Percentiles rank a stretch among this genome's conserved stretches.
These are phyloP conservation scores for Panicum miliaceum DNA, from an alignment of 176 grass and related monocot species.

Conservation along the genomic window DNA sequence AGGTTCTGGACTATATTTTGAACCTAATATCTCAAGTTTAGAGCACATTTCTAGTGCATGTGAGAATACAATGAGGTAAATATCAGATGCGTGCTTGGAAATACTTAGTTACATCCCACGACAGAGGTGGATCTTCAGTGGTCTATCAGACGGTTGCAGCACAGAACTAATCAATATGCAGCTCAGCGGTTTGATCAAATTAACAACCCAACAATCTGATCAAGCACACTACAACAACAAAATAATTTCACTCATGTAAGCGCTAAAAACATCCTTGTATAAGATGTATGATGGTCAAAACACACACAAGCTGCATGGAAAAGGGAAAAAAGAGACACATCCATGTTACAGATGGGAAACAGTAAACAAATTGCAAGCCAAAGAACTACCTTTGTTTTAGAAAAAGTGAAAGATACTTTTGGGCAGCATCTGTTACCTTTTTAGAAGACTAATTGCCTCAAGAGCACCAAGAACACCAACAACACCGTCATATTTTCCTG, in stretches of 20 bases:
- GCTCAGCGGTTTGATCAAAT: background rate
- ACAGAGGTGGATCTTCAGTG: background rate
- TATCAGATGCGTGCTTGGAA: background rate
- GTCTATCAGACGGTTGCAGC: background rate
- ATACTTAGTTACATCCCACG: background rate
- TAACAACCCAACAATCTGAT: background rate
- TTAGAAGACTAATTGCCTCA: conserved; percentile 79
- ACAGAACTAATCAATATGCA: background rate
- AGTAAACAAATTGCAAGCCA: background rate
- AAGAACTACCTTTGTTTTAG: background rate
- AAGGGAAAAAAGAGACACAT: background rate
- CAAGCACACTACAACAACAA: background rate
- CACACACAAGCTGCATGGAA: background rate
- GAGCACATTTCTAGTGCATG: background rate
- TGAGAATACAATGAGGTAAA: background rate
- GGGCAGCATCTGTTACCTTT: conserved; percentile 52
- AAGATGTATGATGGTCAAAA: background rate
- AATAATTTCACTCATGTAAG: background rate
- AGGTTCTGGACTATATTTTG: background rate
- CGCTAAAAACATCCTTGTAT: background rate
- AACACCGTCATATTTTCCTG: conserved; percentile 95
- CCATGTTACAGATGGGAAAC: background rate
- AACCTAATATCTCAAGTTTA: background rate
- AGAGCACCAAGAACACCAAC: conserved; percentile 92
- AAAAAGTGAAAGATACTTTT: conserved; percentile 5